Evolutionary conservation across 352 stramenopile species (phyloP).

Genomic region (Stephanocyclus meneghinianus): DNA sequence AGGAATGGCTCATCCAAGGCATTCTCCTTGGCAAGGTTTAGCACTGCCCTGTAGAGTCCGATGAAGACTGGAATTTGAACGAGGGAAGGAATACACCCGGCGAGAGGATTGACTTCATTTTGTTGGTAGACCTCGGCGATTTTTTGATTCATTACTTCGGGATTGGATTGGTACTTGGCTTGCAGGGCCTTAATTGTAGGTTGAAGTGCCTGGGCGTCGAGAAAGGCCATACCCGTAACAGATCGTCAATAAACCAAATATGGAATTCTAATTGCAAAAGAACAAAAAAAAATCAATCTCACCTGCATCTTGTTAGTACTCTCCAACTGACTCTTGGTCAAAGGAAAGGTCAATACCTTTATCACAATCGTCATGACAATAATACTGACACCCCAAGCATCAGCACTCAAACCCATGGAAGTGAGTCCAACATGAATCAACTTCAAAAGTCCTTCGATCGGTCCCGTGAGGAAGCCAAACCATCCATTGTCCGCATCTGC

Average conservation of each 20-base stretch:
- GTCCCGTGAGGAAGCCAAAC: conserved; percentile 79
- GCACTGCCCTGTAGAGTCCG: conserved; percentile 85
- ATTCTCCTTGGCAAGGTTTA: conserved; percentile 85
- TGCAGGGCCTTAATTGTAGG: conserved; percentile 84
- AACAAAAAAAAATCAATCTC: conserved; percentile 17
- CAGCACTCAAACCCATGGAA: conserved; percentile 52
- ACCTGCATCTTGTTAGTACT: conserved; percentile 88
- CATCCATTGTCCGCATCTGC: conserved; percentile 69
- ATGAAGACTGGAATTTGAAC: conserved; percentile 89
- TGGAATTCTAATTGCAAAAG: neutral
- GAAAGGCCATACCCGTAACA: neutral
- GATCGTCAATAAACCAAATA: neutral
- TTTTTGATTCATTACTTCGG: conserved; percentile 85
- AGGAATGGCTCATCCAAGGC: conserved; percentile 85
- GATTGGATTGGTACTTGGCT: conserved; percentile 86
- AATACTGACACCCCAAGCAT: conserved; percentile 85
- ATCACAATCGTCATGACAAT: conserved; percentile 86
- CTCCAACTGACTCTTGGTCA: conserved; percentile 85
- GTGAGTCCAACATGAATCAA: conserved; percentile 67
- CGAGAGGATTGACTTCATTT: conserved; percentile 87
- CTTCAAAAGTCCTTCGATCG: conserved; percentile 68
- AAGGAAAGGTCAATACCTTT: conserved; percentile 84
- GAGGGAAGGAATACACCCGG: conserved; percentile 85
- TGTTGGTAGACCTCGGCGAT: conserved; percentile 78
- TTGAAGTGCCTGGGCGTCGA: conserved; percentile 65